phyloP scores from a whole-genome alignment of 176 grass and related monocot genomes.

The Oryza glaberrima region DNA sequence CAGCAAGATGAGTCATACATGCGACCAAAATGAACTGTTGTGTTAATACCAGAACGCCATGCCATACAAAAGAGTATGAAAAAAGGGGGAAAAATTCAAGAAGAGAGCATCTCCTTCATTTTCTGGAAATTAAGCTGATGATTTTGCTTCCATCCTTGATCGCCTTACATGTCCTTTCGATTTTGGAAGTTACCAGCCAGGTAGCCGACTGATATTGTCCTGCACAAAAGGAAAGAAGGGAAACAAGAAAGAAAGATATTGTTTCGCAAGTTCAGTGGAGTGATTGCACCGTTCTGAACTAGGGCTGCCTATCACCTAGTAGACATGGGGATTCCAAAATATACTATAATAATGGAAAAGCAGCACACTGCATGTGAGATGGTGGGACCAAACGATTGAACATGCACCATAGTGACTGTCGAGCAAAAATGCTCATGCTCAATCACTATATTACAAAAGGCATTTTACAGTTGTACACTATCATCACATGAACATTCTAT shows the following conservation, averaged over 20 bases:
- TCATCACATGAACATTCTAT: slow-evolving; percentile 49
- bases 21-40: background rate
- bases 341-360: slow-evolving; percentile 26
- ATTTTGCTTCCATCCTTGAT: slow-evolving; percentile 8
- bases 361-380: slow-evolving; percentile 23
- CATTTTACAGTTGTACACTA: slow-evolving; percentile 57
- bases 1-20: slow-evolving; percentile 27
- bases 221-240: slow-evolving; percentile 44
- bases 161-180: slow-evolving; percentile 19
- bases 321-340: slow-evolving; percentile 9
- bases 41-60: slow-evolving; percentile 2
- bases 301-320: slow-evolving; percentile 15
- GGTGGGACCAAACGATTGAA: slow-evolving; percentile 13
- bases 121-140: background rate
- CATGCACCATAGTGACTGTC: slow-evolving; percentile 30
- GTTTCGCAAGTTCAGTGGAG: slow-evolving; percentile 25
- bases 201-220: slow-evolving; percentile 26
- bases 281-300: slow-evolving; percentile 17
- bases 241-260: slow-evolving; percentile 18
- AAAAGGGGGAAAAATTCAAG: background rate
- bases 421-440: slow-evolving; percentile 44
- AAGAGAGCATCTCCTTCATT: background rate
- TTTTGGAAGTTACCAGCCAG: slow-evolving; percentile 24
- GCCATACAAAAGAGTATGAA: background rate
- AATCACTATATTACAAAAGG: slow-evolving; percentile 42